Evolutionary conservation across 257 asterid species (phyloP).

Genomic region (Solanum sitiens): DNA sequence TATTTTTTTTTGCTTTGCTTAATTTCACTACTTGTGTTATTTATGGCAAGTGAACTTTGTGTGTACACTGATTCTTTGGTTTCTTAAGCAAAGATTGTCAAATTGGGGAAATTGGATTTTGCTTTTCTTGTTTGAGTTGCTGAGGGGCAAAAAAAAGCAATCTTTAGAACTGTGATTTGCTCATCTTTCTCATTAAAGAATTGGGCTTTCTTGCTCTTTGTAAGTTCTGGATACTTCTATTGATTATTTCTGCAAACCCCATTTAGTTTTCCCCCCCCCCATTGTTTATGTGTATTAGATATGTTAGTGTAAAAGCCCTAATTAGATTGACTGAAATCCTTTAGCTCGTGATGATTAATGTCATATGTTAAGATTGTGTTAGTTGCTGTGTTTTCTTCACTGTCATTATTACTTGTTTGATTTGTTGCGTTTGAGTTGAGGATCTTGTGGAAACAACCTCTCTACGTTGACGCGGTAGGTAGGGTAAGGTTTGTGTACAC

Average conservation of each 20-base stretch:
- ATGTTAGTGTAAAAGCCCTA: background rate
- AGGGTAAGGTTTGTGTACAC: background rate
- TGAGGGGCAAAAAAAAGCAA: background rate
- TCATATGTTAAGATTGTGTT: background rate
- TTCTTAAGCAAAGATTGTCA: background rate
- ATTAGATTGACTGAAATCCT: background rate
- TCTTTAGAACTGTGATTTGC: background rate
- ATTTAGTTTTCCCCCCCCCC: background rate
- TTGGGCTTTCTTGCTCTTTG: background rate
- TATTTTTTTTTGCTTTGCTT: background rate
- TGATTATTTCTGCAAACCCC: background rate
- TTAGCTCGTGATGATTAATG: background rate
- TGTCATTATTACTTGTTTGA: background rate
- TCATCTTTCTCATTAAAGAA: background rate
- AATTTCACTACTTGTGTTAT: background rate
- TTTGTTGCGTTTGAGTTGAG: background rate
- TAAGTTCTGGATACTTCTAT: background rate
- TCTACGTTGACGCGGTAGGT: background rate
- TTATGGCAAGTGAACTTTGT: slow-evolving; percentile 7
- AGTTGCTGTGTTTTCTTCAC: background rate
- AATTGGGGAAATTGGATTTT: background rate
- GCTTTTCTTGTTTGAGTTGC: background rate
- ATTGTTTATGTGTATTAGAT: background rate
- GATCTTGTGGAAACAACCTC: background rate
- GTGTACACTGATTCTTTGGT: slow-evolving; percentile 10